phyloP scores from a whole-genome alignment of 2,329 filamentous ascomycete genomes.

The Metarhizium robertsii region DNA sequence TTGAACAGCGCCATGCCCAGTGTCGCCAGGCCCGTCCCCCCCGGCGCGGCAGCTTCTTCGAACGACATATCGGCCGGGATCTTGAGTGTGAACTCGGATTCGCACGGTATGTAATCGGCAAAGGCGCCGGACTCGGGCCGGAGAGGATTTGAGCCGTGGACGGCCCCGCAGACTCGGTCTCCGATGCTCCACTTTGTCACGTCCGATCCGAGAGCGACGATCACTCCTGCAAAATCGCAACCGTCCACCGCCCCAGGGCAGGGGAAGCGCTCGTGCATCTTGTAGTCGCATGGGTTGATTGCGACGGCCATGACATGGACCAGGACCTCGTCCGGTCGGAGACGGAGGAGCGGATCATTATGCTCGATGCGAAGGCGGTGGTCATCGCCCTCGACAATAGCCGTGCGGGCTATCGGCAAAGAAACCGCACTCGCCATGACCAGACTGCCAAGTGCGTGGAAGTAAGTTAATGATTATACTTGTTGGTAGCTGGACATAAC shows the following conservation, averaged over 20 bases:
- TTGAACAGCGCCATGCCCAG: too few relatives aligned
- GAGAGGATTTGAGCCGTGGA: not conserved
- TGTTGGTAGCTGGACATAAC: too few relatives aligned
- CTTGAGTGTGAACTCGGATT: too few relatives aligned
- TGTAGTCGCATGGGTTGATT: conserved; percentile 21
- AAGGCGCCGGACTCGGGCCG: not conserved
- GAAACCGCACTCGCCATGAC: too few relatives aligned
- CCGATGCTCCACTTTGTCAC: not conserved
- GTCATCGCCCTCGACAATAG: too few relatives aligned
- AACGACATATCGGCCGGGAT: conserved; percentile 20
- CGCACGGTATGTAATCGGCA: too few relatives aligned
- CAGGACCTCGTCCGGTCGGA: not conserved
- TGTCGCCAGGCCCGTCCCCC: conserved; percentile 19
- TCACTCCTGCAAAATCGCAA: conserved; percentile 20
- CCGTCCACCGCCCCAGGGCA: conserved; percentile 15
- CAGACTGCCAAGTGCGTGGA: too few relatives aligned
- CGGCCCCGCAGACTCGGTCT: not conserved
- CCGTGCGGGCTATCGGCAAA: too few relatives aligned
- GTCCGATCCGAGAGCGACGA: conserved; percentile 15
- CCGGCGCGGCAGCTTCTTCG: conserved; percentile 37
- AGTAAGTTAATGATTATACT: too few relatives aligned
- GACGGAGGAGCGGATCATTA: too few relatives aligned
- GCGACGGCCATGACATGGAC: conserved; percentile 11
- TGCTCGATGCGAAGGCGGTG: too few relatives aligned
- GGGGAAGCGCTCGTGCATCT: conserved; percentile 15